Percentiles rank a stretch among this genome's conserved stretches.
phyloP scores from a whole-genome alignment of 2,329 filamentous ascomycete species.

The Calonectria fujianensis region DNA sequence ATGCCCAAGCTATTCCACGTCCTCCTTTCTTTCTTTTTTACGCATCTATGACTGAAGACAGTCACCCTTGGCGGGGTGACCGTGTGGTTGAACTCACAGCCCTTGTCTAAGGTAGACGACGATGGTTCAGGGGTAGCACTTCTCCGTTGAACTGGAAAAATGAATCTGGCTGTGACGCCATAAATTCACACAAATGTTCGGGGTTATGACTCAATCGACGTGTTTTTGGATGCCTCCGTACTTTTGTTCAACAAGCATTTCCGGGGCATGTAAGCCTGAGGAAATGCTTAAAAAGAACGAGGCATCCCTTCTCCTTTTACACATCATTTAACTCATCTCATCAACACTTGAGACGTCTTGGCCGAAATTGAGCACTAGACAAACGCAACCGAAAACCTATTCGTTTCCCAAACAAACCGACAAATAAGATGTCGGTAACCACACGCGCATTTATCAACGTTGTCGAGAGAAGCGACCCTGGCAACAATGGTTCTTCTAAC shows the following conservation, averaged over 20 bases:
- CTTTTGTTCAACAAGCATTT: slow-evolving; percentile 3
- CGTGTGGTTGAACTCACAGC: slow-evolving; percentile 35
- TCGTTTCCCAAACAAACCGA: not conserved
- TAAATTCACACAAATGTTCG: slow-evolving; percentile 12
- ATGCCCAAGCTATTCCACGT: not conserved
- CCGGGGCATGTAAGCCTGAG: not conserved
- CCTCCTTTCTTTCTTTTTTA: slow-evolving; percentile 3
- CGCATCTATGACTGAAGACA: not conserved
- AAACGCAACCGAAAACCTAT: not conserved
- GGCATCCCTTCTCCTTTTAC: not conserved
- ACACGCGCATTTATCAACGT: slow-evolving; percentile 21
- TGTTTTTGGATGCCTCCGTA: slow-evolving; percentile 1
- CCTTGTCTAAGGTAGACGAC: slow-evolving; percentile 40
- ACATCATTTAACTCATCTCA: not conserved
- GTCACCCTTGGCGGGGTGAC: slow-evolving; percentile 22
- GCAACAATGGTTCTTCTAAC: not conserved
- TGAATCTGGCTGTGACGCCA: slow-evolving; percentile 40
- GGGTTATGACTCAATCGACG: not conserved
- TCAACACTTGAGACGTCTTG: not conserved
- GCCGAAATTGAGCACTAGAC: not conserved
- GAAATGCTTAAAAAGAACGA: not conserved
- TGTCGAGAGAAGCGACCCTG: slow-evolving; percentile 37
- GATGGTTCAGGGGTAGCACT: slow-evolving; percentile 41
- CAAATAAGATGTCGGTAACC: slow-evolving; percentile 37
- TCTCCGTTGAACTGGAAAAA: slow-evolving; percentile 33